phyloP scores from a whole-genome alignment of 768 basidiomycete genomes.

The Tremella mesenterica region DNA sequence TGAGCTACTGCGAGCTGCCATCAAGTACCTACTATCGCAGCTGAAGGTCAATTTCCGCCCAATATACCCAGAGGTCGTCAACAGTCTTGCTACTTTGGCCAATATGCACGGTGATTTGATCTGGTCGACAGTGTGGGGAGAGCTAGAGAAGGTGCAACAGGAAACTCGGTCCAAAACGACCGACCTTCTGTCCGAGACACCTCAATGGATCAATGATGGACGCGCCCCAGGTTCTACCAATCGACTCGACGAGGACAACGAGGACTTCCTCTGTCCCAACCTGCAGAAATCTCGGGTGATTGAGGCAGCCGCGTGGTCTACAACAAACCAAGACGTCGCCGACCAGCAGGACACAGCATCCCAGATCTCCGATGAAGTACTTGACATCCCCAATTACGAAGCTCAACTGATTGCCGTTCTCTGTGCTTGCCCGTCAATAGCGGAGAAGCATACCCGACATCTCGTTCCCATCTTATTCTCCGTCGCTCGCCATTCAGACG shows the following conservation, averaged over 20 bases:
- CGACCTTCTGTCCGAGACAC: constrained; percentile 16
- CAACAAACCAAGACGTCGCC: constrained; percentile 19
- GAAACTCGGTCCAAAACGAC: constrained; percentile 11
- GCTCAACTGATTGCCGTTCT: constrained; percentile 65
- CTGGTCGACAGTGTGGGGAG: constrained; percentile 62
- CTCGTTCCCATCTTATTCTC: constrained; percentile 75
- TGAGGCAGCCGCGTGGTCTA: constrained; percentile 13
- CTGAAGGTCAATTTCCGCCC: constrained; percentile 89
- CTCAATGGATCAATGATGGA: constrained; percentile 18
- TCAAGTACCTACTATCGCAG: constrained; percentile 52
- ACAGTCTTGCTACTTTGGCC: constrained; percentile 54
- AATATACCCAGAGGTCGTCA: constrained; percentile 72
- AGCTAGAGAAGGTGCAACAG: constrained; percentile 48
- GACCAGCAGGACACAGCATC: constrained; percentile 50
- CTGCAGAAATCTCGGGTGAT: constrained; percentile 17
- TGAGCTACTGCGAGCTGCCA: constrained; percentile 5
- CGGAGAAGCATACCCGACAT: constrained; percentile 80
- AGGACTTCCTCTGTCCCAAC: constrained; percentile 42
- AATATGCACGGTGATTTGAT: constrained; percentile 59
- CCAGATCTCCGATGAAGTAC: constrained; percentile 49
- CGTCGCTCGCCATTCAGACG: constrained; percentile 12
- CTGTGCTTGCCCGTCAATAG: constrained; percentile 59
- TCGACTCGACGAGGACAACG: constrained; percentile 23
- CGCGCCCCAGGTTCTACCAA: background rate
- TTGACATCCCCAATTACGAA: constrained; percentile 71